Conservation (phyloP, 202 grass and related monocot genomes). For the Carex sylvatica region DNA sequence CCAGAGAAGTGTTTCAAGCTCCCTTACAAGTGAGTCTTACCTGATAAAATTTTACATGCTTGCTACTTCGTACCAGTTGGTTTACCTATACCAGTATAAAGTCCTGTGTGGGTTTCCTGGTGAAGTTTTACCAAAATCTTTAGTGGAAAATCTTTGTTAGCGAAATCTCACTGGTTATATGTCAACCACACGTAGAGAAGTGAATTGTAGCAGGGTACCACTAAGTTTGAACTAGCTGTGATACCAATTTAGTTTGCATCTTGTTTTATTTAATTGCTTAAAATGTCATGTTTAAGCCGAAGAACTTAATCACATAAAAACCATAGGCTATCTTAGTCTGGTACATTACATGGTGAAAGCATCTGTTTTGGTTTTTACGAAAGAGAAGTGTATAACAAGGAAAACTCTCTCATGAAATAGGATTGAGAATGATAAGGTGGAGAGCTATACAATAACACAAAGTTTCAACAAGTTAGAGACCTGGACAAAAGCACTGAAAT, state of each 20-base stretch:
- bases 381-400: not conserved
- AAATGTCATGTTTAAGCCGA: not conserved
- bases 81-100: not conserved
- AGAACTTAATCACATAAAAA: not conserved
- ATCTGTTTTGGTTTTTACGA: not conserved
- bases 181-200: not conserved
- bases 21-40: slow-evolving; percentile 68
- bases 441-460: slow-evolving; percentile 81
- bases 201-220: not conserved
- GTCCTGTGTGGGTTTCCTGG: not conserved
- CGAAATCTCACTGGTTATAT: not conserved
- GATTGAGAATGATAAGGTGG: slow-evolving; percentile 97
- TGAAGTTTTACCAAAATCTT: not conserved
- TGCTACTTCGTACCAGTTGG: not conserved
- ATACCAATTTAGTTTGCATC: not conserved
- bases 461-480: slow-evolving; percentile 92
- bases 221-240: not conserved
- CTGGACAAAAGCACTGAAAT: slow-evolving; percentile 93
- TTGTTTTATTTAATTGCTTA: not conserved
- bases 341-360: not conserved
- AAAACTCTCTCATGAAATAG: slow-evolving; percentile 33
- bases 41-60: not conserved
- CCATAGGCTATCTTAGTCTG: not conserved
- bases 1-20: slow-evolving; percentile 88
- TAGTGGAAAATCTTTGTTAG: not conserved